These are phyloP conservation scores for Magnaporthiopsis incrustans DNA, from an alignment of 2,329 filamentous ascomycete genomes.

Conservation along the genomic window DNA sequence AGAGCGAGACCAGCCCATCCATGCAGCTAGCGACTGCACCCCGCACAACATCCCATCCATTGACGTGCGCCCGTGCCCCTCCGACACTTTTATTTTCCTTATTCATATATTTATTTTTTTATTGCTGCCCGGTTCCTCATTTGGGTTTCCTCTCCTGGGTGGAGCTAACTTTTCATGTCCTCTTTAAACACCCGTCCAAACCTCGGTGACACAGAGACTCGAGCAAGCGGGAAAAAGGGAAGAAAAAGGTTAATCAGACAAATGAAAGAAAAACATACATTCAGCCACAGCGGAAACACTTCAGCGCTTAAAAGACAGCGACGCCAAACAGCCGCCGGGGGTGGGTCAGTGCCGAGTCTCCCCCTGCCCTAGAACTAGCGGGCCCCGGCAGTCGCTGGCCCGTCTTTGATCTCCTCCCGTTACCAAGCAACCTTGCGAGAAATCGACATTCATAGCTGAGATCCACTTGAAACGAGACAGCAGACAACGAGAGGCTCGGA, in stretches of 20 bases:
- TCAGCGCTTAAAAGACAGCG: not conserved
- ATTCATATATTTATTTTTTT: not conserved
- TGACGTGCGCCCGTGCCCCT: not conserved
- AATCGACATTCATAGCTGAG: not conserved
- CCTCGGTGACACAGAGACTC: not conserved
- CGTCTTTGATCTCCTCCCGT: not conserved
- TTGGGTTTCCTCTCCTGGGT: not conserved
- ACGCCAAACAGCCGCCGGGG: not conserved
- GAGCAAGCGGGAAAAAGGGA: not conserved
- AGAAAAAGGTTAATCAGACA: not conserved
- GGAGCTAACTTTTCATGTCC: not conserved
- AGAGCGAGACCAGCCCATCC: not conserved
- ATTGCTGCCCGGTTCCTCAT: not conserved
- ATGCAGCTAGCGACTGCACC: not conserved
- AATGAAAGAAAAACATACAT: not conserved
- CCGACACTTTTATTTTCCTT: not conserved
- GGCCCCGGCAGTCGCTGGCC: not conserved
- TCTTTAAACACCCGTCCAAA: not conserved
- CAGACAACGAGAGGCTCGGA: not conserved
- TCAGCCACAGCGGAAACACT: too few species aligned
- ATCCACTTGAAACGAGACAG: not conserved
- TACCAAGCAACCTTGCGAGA: not conserved
- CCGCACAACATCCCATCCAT: not conserved
- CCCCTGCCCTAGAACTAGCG: not conserved
- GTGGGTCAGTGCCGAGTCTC: not conserved